Conservation (phyloP, 495 filamentous ascomycete species). For the Neurospora sp. region DNA sequence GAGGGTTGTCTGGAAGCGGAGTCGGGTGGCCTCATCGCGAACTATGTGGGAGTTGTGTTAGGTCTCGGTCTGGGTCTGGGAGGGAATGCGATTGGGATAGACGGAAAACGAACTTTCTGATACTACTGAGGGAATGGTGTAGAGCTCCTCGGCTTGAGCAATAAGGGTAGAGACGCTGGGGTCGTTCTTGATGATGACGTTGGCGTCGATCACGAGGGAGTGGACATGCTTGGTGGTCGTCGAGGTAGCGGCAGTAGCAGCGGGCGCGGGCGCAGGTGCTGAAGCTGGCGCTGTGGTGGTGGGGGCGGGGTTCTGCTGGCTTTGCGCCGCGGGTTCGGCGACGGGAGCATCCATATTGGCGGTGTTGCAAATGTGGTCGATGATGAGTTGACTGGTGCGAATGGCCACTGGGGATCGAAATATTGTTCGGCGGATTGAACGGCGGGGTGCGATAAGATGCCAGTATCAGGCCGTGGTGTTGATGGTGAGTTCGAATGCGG, state of each 20-base stretch:
- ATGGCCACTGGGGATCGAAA: not conserved
- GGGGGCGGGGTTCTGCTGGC: constrained; percentile 18
- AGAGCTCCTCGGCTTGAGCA: constrained; percentile 60
- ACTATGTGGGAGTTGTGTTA: constrained; percentile 7
- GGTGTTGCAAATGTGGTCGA: not conserved
- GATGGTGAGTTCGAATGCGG: not conserved
- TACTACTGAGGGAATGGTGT: constrained; percentile 80
- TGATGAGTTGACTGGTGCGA: not conserved
- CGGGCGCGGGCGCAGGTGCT: not conserved
- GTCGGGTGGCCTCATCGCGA: constrained; percentile 64
- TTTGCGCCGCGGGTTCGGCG: constrained; percentile 3
- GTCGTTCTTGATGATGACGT: constrained; percentile 84
- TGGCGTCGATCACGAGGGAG: constrained; percentile 81
- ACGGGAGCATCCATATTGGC: constrained; percentile 9
- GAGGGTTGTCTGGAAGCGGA: constrained; percentile 70
- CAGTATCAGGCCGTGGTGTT: not conserved
- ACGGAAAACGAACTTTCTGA: constrained; percentile 55
- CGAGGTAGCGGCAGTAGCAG: not conserved
- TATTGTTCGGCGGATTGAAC: not conserved
- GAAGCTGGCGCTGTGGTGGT: constrained; percentile 6
- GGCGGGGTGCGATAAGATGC: not conserved
- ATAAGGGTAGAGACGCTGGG: constrained; percentile 70
- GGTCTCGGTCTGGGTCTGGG: not conserved
- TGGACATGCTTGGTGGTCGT: constrained; percentile 53
- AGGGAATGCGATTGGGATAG: no score